These are phyloP conservation scores for Serendipita sp. DNA, from an alignment of 768 basidiomycete genomes.

Conservation along the genomic window DNA sequence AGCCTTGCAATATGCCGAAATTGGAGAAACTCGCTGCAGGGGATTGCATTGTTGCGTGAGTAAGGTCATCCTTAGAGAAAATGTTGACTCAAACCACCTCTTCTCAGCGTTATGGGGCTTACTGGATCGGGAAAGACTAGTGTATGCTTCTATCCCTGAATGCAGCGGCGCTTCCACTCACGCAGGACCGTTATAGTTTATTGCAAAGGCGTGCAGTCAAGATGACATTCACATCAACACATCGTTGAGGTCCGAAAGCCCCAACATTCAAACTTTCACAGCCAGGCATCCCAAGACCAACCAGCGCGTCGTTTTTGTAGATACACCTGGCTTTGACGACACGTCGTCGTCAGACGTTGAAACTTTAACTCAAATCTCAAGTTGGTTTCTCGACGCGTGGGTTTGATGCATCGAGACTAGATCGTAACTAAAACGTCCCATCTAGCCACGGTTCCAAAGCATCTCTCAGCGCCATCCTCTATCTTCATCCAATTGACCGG, in stretches of 20 bases:
- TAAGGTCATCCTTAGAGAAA: background rate
- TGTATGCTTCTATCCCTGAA: background rate
- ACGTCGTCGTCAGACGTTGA: conserved; percentile 11
- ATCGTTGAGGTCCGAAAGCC: background rate
- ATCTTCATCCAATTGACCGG: conserved; percentile 7
- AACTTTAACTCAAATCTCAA: background rate
- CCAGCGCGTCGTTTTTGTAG: conserved; percentile 12
- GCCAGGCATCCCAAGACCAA: background rate
- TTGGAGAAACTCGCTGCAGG: background rate
- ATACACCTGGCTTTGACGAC: conserved; percentile 16
- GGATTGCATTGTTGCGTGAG: background rate
- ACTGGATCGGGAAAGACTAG: background rate
- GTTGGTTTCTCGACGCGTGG: background rate
- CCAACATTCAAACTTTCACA: background rate
- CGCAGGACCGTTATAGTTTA: background rate
- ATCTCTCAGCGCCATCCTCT: background rate
- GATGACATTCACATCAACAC: background rate
- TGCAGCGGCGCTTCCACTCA: background rate
- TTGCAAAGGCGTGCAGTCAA: background rate
- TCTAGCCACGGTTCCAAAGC: background rate
- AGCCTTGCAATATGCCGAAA: background rate
- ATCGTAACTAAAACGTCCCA: no score
- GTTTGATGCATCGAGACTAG: background rate
- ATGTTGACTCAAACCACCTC: background rate
- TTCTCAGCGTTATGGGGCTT: background rate